Conservation (phyloP, 352 stramenopile species). For the Bremia lactucae region DNA sequence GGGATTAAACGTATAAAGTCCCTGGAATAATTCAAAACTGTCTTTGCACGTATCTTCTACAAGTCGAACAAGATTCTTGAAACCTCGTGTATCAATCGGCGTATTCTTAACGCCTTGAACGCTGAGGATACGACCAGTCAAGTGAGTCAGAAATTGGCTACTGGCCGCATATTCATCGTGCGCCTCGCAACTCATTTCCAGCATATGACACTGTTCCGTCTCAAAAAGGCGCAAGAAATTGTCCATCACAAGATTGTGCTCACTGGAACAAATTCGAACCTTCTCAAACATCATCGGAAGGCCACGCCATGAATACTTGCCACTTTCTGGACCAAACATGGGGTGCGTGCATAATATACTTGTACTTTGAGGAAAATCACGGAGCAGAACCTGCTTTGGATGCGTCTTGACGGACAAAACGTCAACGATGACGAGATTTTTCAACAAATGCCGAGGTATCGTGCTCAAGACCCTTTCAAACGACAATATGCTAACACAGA, state of each 20-base stretch:
- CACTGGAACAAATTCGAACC: slow-evolving; percentile 62
- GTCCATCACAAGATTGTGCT: slow-evolving; percentile 67
- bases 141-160: slow-evolving; percentile 97
- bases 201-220: slow-evolving; percentile 93
- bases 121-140: slow-evolving; percentile 93
- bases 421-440: slow-evolving; percentile 91
- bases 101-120: slow-evolving; percentile 79
- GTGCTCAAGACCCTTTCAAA: slow-evolving; percentile 55
- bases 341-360: slow-evolving; percentile 96
- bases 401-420: slow-evolving; percentile 98
- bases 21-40: slow-evolving; percentile 97
- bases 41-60: slow-evolving; percentile 96
- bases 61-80: slow-evolving; percentile 93
- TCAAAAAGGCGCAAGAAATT: slow-evolving; percentile 94
- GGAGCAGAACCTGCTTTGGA: slow-evolving; percentile 88
- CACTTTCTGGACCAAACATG: slow-evolving; percentile 96
- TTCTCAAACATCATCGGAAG: slow-evolving; percentile 96
- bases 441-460: slow-evolving; percentile 58
- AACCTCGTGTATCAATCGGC: slow-evolving; percentile 94
- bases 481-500: slow-evolving; percentile 79
- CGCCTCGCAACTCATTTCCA: slow-evolving; percentile 92
- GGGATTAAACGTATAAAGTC: slow-evolving; percentile 95
- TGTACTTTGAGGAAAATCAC: slow-evolving; percentile 77
- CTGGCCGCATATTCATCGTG: slow-evolving; percentile 95
- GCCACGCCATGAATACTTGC: slow-evolving; percentile 90